These are phyloP conservation scores for Acer yangbiense DNA, from an alignment of 345 rosid species.

Conservation along the genomic window DNA sequence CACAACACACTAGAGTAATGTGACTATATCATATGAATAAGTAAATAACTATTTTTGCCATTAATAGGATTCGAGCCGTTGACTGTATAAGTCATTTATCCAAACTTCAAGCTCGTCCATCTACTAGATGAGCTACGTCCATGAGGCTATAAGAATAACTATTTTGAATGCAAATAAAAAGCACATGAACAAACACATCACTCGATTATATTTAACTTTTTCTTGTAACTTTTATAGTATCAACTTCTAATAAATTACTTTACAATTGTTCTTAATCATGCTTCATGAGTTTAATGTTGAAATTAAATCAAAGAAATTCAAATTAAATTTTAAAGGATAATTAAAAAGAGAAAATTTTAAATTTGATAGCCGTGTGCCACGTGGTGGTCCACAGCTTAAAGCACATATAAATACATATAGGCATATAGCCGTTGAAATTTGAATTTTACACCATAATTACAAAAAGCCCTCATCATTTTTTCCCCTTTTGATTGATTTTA, in stretches of 20 bases:
- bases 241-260: neutral
- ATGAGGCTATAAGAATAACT: too few species aligned
- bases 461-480: neutral
- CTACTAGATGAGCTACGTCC: too few species aligned
- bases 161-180: too few species aligned
- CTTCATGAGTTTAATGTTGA: neutral
- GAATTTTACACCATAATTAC: neutral
- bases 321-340: neutral
- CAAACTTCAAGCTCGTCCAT: too few species aligned
- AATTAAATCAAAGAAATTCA: too few species aligned
- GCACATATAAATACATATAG: conserved; percentile 7
- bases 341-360: neutral
- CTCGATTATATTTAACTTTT: too few species aligned
- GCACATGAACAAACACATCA: too few species aligned
- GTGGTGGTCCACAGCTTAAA: conserved; percentile 9
- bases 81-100: too few species aligned
- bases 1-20: too few species aligned
- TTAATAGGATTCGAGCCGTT: too few species aligned
- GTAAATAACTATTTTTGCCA: too few species aligned
- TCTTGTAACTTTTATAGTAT: neutral
- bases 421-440: conserved; percentile 33
- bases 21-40: too few species aligned
- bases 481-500: neutral
- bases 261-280: neutral
- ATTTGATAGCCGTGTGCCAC: neutral